phyloP scores from a whole-genome alignment of 345 rosid genomes.

The Excoecaria cochinchinensis region DNA sequence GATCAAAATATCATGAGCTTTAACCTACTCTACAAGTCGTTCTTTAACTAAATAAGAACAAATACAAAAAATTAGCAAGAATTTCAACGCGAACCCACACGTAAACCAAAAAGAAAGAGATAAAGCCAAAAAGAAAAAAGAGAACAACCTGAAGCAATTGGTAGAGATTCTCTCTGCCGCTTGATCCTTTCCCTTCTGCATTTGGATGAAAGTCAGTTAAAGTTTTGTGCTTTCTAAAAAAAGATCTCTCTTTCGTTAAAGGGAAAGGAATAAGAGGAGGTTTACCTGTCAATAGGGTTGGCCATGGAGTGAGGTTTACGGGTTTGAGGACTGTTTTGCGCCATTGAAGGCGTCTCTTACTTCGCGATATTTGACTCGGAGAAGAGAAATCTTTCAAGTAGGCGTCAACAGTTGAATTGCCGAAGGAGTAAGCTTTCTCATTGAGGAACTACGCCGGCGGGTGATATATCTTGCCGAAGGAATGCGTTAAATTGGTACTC shows the following conservation, averaged over 20 bases:
- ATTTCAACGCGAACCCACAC: background rate
- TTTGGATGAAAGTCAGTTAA: conserved; percentile 12
- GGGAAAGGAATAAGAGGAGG: too few species aligned
- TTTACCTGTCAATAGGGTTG: conserved; percentile 38
- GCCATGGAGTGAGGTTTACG: conserved; percentile 29
- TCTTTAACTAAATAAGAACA: conserved; percentile 48
- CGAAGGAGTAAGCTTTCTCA: too few species aligned
- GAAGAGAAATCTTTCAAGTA: background rate
- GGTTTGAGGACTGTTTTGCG: conserved; percentile 33
- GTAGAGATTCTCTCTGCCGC: conserved; percentile 72
- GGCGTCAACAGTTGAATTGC: too few species aligned
- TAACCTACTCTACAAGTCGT: conserved; percentile 72
- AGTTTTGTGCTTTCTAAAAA: too few species aligned
- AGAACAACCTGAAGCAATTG: conserved; percentile 72
- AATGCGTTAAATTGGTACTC: too few species aligned
- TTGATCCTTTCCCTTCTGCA: conserved; percentile 50
- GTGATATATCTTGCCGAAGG: too few species aligned
- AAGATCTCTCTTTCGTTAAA: too few species aligned
- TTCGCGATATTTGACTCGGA: background rate
- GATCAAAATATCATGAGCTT: conserved; percentile 53
- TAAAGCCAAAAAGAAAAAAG: too few species aligned
- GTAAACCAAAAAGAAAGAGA: background rate
- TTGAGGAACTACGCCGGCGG: too few species aligned
- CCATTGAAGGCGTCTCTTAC: conserved; percentile 52
- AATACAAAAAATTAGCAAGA: conserved; percentile 11